Base-by-base conservation (phyloP, 2,329 filamentous ascomycete species). In the Lasiodiplodia hormozganensis region DNA sequence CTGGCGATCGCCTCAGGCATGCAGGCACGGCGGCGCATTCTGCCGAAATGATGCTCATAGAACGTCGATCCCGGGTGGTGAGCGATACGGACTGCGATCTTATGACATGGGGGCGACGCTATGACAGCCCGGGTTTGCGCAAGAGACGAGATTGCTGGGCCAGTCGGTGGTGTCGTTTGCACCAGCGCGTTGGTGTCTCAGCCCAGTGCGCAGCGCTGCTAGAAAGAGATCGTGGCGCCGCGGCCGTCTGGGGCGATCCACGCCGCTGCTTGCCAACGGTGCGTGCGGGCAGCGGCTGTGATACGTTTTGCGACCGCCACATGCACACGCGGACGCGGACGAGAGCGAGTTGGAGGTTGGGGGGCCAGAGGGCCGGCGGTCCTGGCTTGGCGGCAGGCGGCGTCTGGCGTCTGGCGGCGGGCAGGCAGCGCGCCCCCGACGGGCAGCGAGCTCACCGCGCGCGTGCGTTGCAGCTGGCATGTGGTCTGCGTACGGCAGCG, bases 1-100 rank as follows among this genome's bases (percentile, higher is more conserved):
- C 73, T 69, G 71, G 56, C 68, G 68, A 71, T 69, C 71, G 73
- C 72, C 69, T 72, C 69, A 72, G 74, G 69, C 60, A 68, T 68
- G 65, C 65, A 67, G 54, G 56, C 66, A 68, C 25, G 66, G 34
- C 36, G 57, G 62, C 51, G 51, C 51, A 65, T 65, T 65, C 51
- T 54, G 57, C 66, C 66, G 66, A 68, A 68, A 68, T 54, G 57
- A 67, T 67, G 47, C 54, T 60, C 56, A 60, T 68, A 52, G 56
- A 58, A 68, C 47, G 57, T 49, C 66, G 66, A 68, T 62, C 57
- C 25, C 21, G 66, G 53, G 23, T 62, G 66, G 56, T 62, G 57
- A 53, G 34, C 47, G 66, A 68, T 64, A 64, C 60, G 60, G 60
- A 47, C 43, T 64, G 60, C 60, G 60, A 64, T 64, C 60, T 64